These are phyloP conservation scores for Azolla pinnata DNA, from an alignment of 75 land plant genomes.

Conservation along the genomic window DNA sequence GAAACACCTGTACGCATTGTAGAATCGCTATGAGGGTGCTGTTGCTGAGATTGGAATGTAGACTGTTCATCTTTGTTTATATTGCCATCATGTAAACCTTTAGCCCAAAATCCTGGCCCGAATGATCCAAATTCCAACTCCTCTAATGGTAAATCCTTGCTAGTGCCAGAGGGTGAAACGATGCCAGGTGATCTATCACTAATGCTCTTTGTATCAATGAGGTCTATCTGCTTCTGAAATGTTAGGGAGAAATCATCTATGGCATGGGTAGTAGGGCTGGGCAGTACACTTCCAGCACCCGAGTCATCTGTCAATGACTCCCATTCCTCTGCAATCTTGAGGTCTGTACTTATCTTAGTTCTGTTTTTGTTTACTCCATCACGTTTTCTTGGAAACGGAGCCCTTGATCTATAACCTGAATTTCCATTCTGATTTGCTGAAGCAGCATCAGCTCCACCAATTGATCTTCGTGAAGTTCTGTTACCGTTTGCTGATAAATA, in stretches of 20 bases:
- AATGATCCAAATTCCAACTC: conserved; percentile 1
- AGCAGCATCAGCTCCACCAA: background rate
- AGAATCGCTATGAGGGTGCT: background rate
- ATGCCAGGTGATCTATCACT: background rate
- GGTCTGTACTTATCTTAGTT: background rate
- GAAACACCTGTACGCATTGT: too few species aligned
- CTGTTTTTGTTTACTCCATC: background rate
- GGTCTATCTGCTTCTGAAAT: background rate
- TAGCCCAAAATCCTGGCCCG: conserved; percentile 1
- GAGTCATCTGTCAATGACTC: background rate
- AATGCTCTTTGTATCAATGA: too few species aligned
- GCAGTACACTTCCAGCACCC: background rate
- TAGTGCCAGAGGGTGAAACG: background rate
- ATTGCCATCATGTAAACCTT: background rate
- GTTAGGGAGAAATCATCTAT: background rate
- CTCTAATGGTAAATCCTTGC: background rate
- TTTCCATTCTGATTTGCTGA: background rate
- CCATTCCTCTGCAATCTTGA: background rate
- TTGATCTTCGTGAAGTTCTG: background rate
- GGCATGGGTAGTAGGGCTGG: background rate
- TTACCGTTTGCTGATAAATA: background rate
- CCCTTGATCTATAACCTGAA: background rate
- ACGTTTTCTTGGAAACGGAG: background rate
- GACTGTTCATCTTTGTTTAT: background rate
- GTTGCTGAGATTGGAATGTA: background rate